Conservation (phyloP, 2,329 filamentous ascomycete genomes). For the Grosmannia serpens region DNA sequence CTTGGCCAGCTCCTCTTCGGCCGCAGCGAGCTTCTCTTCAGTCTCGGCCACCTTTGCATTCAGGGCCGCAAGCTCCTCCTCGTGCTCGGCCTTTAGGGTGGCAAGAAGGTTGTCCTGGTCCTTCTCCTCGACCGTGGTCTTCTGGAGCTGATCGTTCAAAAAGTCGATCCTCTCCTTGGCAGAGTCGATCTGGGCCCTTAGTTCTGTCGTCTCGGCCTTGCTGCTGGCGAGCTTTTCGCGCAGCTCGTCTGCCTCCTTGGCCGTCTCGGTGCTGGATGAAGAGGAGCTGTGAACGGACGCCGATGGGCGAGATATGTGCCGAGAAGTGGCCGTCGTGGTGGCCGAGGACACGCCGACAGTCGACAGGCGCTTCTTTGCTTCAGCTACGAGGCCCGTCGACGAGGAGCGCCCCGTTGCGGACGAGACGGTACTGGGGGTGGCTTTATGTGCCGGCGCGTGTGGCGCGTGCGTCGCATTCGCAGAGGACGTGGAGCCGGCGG, state of each 20-base stretch:
- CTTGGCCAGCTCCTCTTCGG: conserved; percentile 38
- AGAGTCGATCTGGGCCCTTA: conserved; percentile 43
- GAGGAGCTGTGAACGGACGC: conserved; percentile 20
- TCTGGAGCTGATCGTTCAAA: conserved; percentile 39
- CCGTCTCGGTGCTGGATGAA: conserved; percentile 9
- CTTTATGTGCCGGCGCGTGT: background rate
- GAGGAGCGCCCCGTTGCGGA: conserved; percentile 21
- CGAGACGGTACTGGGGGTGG: conserved; percentile 21
- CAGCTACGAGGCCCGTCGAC: conserved; percentile 27
- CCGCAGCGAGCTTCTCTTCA: conserved; percentile 37
- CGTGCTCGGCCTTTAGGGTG: conserved; percentile 37
- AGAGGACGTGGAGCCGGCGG: conserved; percentile 12
- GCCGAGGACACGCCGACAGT: conserved; percentile 30
- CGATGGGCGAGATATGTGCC: conserved; percentile 31
- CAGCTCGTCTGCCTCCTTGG: conserved; percentile 48
- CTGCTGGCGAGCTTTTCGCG: conserved; percentile 47
- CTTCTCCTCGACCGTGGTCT: conserved; percentile 28
- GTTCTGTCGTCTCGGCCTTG: conserved; percentile 43
- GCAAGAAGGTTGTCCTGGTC: conserved; percentile 36
- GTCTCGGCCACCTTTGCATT: conserved; percentile 35
- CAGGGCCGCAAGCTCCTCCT: conserved; percentile 34
- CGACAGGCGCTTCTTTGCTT: conserved; percentile 48
- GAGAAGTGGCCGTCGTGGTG: conserved; percentile 25
- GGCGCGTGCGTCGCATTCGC: background rate
- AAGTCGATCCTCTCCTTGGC: conserved; percentile 45